Evolutionary conservation across 352 stramenopile species (phyloP).

Genomic region (Globisporangium apiculatum): DNA sequence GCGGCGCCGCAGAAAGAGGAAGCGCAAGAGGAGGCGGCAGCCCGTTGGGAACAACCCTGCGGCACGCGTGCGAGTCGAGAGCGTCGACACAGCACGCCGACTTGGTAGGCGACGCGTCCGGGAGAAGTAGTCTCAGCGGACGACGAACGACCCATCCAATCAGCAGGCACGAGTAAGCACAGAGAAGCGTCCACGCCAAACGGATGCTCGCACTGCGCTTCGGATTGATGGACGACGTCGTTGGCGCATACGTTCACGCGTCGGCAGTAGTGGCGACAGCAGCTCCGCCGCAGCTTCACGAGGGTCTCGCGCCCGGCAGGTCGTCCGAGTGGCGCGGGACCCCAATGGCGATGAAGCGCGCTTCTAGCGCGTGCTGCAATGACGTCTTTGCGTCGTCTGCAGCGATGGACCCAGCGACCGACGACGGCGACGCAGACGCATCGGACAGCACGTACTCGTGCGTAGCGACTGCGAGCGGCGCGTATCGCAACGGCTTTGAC

Average conservation of each 20-base stretch:
- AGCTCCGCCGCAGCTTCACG: conserved; percentile 1
- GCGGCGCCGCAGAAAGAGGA: conserved; percentile 1
- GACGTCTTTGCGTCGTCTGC: background rate
- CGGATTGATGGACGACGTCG: conserved; percentile 5
- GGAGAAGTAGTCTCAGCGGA: conserved; percentile 18
- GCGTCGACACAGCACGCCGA: background rate
- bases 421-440: conserved; percentile 1
- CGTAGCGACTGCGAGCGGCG: background rate
- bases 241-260: background rate
- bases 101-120: conserved; percentile 4
- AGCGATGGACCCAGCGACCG: background rate
- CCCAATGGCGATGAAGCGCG: background rate
- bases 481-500: background rate
- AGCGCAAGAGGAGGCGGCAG: background rate
- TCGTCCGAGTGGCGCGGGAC: conserved; percentile 1
- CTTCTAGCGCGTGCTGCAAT: background rate
- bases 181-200: background rate
- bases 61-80: background rate
- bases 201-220: conserved; percentile 9
- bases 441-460: background rate
- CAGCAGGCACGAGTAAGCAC: background rate
- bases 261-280: conserved; percentile 5
- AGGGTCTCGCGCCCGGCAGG: background rate
- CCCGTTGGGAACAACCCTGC: background rate
- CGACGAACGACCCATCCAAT: background rate